These are phyloP conservation scores for Dendrobium catenatum DNA, from an alignment of 106 monocot species.

Conservation along the genomic window DNA sequence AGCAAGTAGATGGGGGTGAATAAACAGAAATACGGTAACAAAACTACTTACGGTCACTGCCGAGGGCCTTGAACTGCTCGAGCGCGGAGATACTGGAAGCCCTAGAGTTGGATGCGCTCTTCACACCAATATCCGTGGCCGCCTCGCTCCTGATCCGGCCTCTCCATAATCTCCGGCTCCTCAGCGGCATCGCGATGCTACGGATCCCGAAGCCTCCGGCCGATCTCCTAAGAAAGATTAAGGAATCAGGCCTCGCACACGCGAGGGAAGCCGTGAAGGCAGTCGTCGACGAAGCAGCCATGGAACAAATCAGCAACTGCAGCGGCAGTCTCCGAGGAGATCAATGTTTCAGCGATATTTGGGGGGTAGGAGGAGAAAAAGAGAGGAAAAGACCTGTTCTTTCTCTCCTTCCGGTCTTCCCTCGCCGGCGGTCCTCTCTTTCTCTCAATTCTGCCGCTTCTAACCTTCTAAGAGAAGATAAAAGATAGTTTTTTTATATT, in stretches of 20 bases:
- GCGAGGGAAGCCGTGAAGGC: background rate
- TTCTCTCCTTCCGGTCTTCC: background rate
- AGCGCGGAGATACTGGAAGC: constrained; percentile 61
- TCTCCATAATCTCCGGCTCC: background rate
- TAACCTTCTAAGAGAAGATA: background rate
- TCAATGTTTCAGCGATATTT: background rate
- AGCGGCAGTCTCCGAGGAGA: background rate
- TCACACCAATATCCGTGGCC: constrained; percentile 12
- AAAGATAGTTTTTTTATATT: background rate
- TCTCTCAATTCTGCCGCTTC: background rate
- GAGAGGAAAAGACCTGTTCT: background rate
- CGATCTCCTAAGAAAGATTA: background rate
- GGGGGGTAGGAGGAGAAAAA: background rate
- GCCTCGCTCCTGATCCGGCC: constrained; percentile 30
- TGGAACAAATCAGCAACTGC: background rate
- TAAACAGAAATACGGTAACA: background rate
- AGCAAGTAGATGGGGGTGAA: background rate
- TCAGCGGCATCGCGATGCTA: background rate
- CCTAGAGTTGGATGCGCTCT: constrained; percentile 18
- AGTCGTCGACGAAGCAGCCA: background rate
- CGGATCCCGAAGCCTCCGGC: background rate
- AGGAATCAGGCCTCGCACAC: background rate
- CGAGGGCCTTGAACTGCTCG: constrained; percentile 76
- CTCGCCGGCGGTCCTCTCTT: background rate
- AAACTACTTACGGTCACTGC: constrained; percentile 48